phyloP scores from a whole-genome alignment of 208 protist genomes.

The Phytomonas francai region DNA sequence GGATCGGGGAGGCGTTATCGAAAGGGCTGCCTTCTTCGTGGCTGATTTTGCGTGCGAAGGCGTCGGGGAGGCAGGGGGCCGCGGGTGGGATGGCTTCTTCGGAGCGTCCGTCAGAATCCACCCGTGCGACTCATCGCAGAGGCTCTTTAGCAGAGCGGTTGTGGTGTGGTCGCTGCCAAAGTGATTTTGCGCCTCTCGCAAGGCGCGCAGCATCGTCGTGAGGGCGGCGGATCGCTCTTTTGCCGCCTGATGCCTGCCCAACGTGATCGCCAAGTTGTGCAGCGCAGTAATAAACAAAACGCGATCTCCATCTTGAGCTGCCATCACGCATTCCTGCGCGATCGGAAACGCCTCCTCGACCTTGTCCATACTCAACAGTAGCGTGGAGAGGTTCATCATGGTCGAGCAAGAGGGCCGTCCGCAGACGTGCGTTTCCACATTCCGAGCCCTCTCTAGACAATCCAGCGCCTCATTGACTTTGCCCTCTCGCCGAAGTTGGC shows the following conservation, averaged over 20 bases:
- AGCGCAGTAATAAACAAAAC: slow-evolving; percentile 70
- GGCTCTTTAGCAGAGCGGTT: slow-evolving; percentile 53
- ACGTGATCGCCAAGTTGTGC: slow-evolving; percentile 73
- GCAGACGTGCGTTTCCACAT: slow-evolving; percentile 44
- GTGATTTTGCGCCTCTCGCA: slow-evolving; percentile 44
- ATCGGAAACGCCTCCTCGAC: slow-evolving; percentile 51
- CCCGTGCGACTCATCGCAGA: slow-evolving; percentile 36
- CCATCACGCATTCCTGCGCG: slow-evolving; percentile 48
- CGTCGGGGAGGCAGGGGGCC: background rate
- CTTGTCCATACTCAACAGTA: slow-evolving; percentile 45
- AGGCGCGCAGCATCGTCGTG: slow-evolving; percentile 62
- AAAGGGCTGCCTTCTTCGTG: too few species aligned
- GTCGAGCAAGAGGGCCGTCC: slow-evolving; percentile 76
- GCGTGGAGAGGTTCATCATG: slow-evolving; percentile 80
- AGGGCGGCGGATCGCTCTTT: slow-evolving; percentile 36
- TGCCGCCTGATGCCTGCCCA: slow-evolving; percentile 44
- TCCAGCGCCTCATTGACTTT: slow-evolving; percentile 32
- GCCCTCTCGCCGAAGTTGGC: slow-evolving; percentile 54
- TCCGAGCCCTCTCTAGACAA: slow-evolving; percentile 35
- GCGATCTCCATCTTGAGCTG: slow-evolving; percentile 42
- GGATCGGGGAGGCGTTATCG: too few species aligned
- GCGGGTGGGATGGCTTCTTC: background rate
- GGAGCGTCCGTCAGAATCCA: slow-evolving; percentile 17
- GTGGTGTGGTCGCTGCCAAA: slow-evolving; percentile 60
- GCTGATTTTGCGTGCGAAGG: too few species aligned